Base-by-base conservation (phyloP, 2,329 filamentous ascomycete species). In the Mycosphaerella sp. region DNA sequence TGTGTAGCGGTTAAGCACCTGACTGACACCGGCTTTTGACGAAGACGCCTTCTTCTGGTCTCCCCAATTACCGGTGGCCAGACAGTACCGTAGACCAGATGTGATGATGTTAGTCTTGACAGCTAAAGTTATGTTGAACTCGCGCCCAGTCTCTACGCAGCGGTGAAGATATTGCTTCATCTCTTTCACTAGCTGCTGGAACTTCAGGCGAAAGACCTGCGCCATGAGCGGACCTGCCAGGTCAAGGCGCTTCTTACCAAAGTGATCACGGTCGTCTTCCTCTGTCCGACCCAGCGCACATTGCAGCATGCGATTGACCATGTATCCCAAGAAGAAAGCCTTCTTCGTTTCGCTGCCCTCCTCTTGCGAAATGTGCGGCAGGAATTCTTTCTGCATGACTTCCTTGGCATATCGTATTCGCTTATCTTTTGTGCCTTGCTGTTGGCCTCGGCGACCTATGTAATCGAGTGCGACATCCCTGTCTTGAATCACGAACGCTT, bases 31-130 rank as follows among this genome's bases (percentile, higher is more conserved):
- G 41, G 93, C 93, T 58, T 94, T 97, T 1, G 90, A 88, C 62
- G 86, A 91, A 63, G 87, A 87, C 16, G 93, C 90, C 76, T 97
- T 98, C 79, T 97, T 98, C 75, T 98, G 93, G 60, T 98, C 93
- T 66, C 93, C 94, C 94, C 93, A 98, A 72, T 98, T 98, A 60
- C 93, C 93, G 12, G 93, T 98, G 21, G 93, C 91, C 56, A 98
- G 77, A 46, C 93, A 96, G 72, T 98, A 98, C 68, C 96, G 95
- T 59, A 98, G 74, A 44, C 91, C 93, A 66, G 93, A 94, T 16
- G 90, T 95, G 60, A 98, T 79, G 16, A 93, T 95, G 56, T 84
- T 86, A 17, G 86, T 84, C 74, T 96, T 97, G 65, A 97, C 86
- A 60, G 89, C 93, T 52, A 95, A 80, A 12, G 87, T 87, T 37